A percentile compares a stretch with the other conserved stretches of the same genome.
Evolutionary conservation across 495 filamentous ascomycete genomes (phyloP).

Genomic region (Umbilicaria muhlenbergii): DNA sequence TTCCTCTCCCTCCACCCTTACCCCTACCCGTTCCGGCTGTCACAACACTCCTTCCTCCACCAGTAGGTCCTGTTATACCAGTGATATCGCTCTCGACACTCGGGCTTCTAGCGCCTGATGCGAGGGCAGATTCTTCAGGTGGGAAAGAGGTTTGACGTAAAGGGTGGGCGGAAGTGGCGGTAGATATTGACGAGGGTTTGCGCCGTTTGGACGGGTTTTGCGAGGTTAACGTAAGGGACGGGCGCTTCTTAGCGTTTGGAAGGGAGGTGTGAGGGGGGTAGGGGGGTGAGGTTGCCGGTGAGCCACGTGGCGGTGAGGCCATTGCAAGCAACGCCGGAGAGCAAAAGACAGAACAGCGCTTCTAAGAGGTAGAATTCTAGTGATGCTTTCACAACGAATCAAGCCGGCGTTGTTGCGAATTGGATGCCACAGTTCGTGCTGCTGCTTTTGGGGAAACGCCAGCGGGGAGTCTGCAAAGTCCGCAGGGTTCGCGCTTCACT

Average conservation of each 20-base stretch:
- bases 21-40: slow-evolving; percentile 30
- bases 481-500: too few relatives aligned
- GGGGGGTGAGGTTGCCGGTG: slow-evolving; percentile 35
- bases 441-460: too few relatives aligned
- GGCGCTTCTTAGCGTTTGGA: slow-evolving; percentile 42
- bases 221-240: slow-evolving; percentile 29
- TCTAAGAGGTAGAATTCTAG: too few relatives aligned
- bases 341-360: too few relatives aligned
- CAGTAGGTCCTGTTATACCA: slow-evolving; percentile 28
- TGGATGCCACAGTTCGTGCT: too few relatives aligned
- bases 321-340: slow-evolving; percentile 20
- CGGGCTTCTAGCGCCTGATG: slow-evolving; percentile 41
- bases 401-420: too few relatives aligned
- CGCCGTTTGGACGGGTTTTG: slow-evolving; percentile 39
- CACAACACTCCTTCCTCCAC: slow-evolving; percentile 33
- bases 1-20: slow-evolving; percentile 44
- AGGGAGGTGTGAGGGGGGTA: slow-evolving; percentile 30
- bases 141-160: slow-evolving; percentile 86
- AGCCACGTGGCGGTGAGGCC: slow-evolving; percentile 43
- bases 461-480: too few relatives aligned
- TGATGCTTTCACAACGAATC: too few relatives aligned
- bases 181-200: slow-evolving; percentile 42
- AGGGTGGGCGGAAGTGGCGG: slow-evolving; percentile 44
- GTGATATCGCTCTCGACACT: slow-evolving; percentile 53
- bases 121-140: slow-evolving; percentile 32